A percentile compares a stretch with the other conserved stretches of the same genome.
phyloP scores from a whole-genome alignment of 1,139 yeast species.

The Wickerhamomyces sp. region DNA sequence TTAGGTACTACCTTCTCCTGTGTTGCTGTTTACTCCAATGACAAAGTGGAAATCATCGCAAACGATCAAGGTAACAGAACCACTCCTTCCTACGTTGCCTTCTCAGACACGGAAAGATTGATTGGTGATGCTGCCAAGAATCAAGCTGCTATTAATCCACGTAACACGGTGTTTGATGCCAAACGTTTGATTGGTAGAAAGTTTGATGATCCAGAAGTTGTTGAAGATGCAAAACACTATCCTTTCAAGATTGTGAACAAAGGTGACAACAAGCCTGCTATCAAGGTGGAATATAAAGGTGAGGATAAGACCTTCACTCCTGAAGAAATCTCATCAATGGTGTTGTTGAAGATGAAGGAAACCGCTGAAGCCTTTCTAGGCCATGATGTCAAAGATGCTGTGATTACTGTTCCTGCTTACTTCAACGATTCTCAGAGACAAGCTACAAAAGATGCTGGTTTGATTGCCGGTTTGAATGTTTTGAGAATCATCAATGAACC shows the following conservation, averaged over 20 bases:
- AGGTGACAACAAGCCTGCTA: conserved; percentile 55
- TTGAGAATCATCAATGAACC: conserved; percentile 97
- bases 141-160: conserved; percentile 67
- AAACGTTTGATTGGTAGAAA: conserved; percentile 67
- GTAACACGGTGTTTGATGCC: conserved; percentile 63
- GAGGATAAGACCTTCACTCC: conserved; percentile 61
- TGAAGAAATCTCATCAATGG: conserved; percentile 66
- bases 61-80: conserved; percentile 72
- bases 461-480: conserved; percentile 91
- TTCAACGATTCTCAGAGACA: conserved; percentile 98
- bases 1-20: conserved; percentile 84
- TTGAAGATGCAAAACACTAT: conserved; percentile 54
- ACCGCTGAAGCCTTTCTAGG: conserved; percentile 66
- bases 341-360: conserved; percentile 59
- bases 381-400: conserved; percentile 61
- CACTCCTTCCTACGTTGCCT: conserved; percentile 65
- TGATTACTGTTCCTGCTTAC: conserved; percentile 89
- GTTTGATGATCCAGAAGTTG: conserved; percentile 53
- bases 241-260: conserved; percentile 56
- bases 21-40: conserved; percentile 72
- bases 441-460: conserved; percentile 97
- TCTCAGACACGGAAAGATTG: conserved; percentile 62
- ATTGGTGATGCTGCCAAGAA: conserved; percentile 72
- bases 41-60: conserved; percentile 67
- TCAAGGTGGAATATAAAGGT: conserved; percentile 61